phyloP scores from a whole-genome alignment of 371 early-diverging fungal genomes.

The Mucor saturninus region DNA sequence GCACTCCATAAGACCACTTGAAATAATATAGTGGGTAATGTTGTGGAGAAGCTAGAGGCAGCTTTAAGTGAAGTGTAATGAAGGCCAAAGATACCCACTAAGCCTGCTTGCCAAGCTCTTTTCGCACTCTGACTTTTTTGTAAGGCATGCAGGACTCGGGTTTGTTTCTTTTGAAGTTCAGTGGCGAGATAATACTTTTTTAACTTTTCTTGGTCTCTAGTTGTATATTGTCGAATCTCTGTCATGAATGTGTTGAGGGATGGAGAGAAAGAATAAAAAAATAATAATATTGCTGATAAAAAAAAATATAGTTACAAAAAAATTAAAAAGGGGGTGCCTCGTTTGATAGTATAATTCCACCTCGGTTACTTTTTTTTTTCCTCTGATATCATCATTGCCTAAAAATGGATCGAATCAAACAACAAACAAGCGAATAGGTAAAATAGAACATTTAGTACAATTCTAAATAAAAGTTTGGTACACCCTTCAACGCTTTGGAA shows the following conservation, averaged over 20 bases:
- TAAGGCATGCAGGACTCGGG: conserved; percentile 14
- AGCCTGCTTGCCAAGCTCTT: conserved; percentile 43
- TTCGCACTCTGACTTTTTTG: conserved; percentile 16
- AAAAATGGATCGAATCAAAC: not conserved
- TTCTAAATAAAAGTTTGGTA: too few relatives aligned
- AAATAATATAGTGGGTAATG: conserved; percentile 1
- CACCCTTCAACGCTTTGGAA: too few relatives aligned
- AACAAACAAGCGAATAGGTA: too few relatives aligned
- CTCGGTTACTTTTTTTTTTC: conserved; percentile 1
- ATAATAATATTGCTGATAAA: not conserved
- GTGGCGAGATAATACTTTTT: conserved; percentile 15
- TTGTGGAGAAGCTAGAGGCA: not conserved
- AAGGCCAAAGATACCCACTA: conserved; percentile 36
- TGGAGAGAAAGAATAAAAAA: not conserved
- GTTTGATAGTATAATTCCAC: not conserved
- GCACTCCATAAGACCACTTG: conserved; percentile 39
- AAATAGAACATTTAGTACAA: too few relatives aligned
- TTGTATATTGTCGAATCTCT: conserved; percentile 22
- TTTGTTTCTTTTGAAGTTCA: conserved; percentile 13
- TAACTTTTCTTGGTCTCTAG: conserved; percentile 13
- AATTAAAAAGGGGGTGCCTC: not conserved
- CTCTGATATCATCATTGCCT: too few relatives aligned
- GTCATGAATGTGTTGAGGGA: not conserved
- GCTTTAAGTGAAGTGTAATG: conserved; percentile 14
- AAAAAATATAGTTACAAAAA: not conserved